Evolutionary conservation across 2,329 filamentous ascomycete genomes (phyloP).

Genomic region (Sclerotinia trifoliorum): DNA sequence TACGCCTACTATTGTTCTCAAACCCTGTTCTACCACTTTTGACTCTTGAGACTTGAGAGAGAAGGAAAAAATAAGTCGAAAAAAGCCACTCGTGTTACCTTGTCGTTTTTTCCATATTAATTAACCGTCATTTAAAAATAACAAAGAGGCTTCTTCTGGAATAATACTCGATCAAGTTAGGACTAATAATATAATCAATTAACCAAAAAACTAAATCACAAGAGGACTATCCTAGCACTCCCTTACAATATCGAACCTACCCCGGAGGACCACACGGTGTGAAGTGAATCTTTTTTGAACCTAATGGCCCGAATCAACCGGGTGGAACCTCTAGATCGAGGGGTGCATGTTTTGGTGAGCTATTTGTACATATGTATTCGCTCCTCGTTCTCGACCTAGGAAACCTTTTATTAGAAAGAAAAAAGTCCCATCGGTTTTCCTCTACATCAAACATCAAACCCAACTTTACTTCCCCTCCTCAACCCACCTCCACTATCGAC

Average conservation of each 20-base stretch:
- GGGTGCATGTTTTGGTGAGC: constrained; percentile 26
- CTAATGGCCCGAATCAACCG: constrained; percentile 31
- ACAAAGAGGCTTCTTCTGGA: not conserved
- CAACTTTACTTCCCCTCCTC: constrained; percentile 11
- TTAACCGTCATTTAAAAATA: constrained; percentile 16
- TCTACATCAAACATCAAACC: constrained; percentile 24
- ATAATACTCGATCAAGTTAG: constrained; percentile 21
- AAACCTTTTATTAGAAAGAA: constrained; percentile 6
- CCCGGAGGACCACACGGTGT: constrained; percentile 24
- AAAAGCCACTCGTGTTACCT: constrained; percentile 10
- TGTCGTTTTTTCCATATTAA: not conserved
- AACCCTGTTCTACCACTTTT: not conserved
- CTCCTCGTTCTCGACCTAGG: constrained; percentile 22
- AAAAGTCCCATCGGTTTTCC: constrained; percentile 9
- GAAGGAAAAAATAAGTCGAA: not conserved
- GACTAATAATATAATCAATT: no score
- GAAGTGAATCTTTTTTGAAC: constrained; percentile 15
- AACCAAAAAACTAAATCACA: constrained; percentile 6
- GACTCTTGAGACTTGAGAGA: not conserved
- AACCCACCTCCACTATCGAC: not conserved
- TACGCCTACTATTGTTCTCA: not conserved
- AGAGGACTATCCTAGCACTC: constrained; percentile 7
- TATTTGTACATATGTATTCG: constrained; percentile 34
- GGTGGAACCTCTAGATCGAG: constrained; percentile 34
- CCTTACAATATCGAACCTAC: constrained; percentile 23